Conservation (phyloP, 352 stramenopile species). For the Phytophthora boehmeriae region DNA sequence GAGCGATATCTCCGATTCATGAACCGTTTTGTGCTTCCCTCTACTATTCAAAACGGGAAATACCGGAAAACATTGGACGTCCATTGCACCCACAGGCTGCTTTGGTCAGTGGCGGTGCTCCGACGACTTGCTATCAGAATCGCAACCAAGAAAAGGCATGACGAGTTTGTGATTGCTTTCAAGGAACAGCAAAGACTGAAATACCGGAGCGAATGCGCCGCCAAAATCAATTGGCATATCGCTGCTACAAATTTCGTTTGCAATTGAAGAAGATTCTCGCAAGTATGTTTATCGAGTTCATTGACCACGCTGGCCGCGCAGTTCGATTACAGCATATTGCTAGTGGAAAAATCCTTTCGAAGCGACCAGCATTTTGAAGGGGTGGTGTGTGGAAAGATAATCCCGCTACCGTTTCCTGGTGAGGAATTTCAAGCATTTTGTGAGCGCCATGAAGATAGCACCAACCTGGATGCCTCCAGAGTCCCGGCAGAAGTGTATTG, state of each 20-base stretch:
- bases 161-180: slow-evolving; percentile 53
- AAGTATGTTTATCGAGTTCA: slow-evolving; percentile 65
- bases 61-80: slow-evolving; percentile 55
- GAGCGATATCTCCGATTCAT: slow-evolving; percentile 63
- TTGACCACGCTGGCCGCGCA: slow-evolving; percentile 49
- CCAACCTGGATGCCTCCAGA: slow-evolving; percentile 16
- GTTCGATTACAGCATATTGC: slow-evolving; percentile 51
- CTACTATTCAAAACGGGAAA: slow-evolving; percentile 60
- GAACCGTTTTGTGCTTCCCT: slow-evolving; percentile 67
- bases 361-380: slow-evolving; percentile 62
- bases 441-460: slow-evolving; percentile 64
- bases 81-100: slow-evolving; percentile 41
- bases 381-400: slow-evolving; percentile 50
- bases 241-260: slow-evolving; percentile 50
- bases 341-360: slow-evolving; percentile 39
- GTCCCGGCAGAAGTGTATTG: slow-evolving; percentile 63
- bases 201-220: slow-evolving; percentile 33
- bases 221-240: slow-evolving; percentile 53
- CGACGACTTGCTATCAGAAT: slow-evolving; percentile 51
- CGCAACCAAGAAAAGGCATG: slow-evolving; percentile 43
- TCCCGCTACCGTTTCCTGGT: slow-evolving; percentile 69
- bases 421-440: slow-evolving; percentile 76
- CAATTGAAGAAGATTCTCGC: slow-evolving; percentile 53
- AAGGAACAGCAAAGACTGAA: slow-evolving; percentile 34
- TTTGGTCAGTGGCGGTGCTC: slow-evolving; percentile 54